A percentile compares a stretch with the other conserved stretches of the same genome.
phyloP scores from a whole-genome alignment of 208 protist species.

The Acanthamoeba triangularis region DNA sequence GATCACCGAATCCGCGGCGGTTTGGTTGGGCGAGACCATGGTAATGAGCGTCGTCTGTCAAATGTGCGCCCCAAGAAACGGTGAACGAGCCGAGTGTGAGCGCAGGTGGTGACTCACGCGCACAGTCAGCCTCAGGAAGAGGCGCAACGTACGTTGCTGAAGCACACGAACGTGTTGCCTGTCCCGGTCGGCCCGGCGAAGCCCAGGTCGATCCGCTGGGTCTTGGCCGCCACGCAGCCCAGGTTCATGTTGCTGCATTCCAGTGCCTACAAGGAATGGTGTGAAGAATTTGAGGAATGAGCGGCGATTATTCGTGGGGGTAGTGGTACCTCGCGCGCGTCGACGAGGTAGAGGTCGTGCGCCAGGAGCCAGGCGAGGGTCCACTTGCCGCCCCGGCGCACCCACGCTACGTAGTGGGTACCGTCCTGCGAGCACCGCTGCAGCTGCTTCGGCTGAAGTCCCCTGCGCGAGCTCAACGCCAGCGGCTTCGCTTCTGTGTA shows the following conservation, averaged over 20 bases:
- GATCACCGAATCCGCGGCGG: background rate
- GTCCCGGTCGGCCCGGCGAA: background rate
- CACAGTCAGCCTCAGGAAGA: too few species aligned
- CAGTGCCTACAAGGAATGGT: background rate
- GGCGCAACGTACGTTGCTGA: conserved; percentile 54
- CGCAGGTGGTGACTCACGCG: too few species aligned
- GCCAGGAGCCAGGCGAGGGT: conserved; percentile 14
- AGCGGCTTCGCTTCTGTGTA: background rate
- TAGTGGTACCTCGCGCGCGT: background rate
- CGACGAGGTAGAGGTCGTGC: conserved; percentile 25
- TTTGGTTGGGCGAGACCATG: background rate
- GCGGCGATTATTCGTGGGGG: background rate
- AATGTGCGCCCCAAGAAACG: background rate
- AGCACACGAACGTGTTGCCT: background rate
- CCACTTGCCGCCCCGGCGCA: background rate
- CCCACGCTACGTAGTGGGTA: conserved; percentile 8
- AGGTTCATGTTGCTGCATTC: background rate
- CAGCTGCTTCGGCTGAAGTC: background rate
- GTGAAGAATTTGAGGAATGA: background rate
- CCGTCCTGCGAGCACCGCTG: background rate
- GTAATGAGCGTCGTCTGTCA: background rate
- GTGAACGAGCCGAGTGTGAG: too few species aligned
- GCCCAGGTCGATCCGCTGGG: background rate
- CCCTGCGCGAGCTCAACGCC: background rate
- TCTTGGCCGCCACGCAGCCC: background rate